Evolutionary conservation across 371 early-diverging fungal genomes (phyloP), one percentile per base, ranked within the genome.

Genomic region (Mortierella sp.): DNA sequence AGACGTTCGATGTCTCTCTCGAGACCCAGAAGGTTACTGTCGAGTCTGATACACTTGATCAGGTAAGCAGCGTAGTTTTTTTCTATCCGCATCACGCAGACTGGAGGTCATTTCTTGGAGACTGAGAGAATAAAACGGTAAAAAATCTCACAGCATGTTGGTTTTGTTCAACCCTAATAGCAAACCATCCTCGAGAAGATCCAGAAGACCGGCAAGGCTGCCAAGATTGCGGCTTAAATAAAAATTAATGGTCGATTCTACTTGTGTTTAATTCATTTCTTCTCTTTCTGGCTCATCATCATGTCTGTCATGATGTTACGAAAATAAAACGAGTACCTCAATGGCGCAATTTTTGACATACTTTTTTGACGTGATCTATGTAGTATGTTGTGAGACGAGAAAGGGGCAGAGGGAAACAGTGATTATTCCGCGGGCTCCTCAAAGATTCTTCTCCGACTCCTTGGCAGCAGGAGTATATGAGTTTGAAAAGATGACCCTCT

Each of bases 11-110:
- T 52, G 85, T 87, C 59, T 83, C 81, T 28, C 84, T 93, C 31
- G 93, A 93, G 59, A 87, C 81, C 54, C 91, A 94, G 82, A 79
- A 82, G 26, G 92, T 93, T 21, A 79, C 81, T 39, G 93, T 93
- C 28, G 78, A 80, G 50, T 47, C 58, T 41, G 26, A 21, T 12
- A 55, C 11, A 5, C 59, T 57, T 27, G 14, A 46, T 28, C 23
- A 65, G 59, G 59, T 65, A 37, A 51, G 49, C 17, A 26, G 14
- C 4, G 14, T 23, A 21, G 21, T 46, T 56, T 30, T 12, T 51
- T 30, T 1, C 5, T 11, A 23, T n/a, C n/a, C n/a, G n/a, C n/a
- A n/a, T n/a, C n/a, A n/a, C n/a, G n/a, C n/a, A n/a, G n/a, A n/a
- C n/a, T n/a, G n/a, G n/a, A n/a, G n/a, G n/a, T n/a, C n/a, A n/a